A percentile compares a stretch with the other conserved stretches of the same genome.
phyloP scores from a whole-genome alignment of 2,329 filamentous ascomycete species.

The Helotiales sp. region DNA sequence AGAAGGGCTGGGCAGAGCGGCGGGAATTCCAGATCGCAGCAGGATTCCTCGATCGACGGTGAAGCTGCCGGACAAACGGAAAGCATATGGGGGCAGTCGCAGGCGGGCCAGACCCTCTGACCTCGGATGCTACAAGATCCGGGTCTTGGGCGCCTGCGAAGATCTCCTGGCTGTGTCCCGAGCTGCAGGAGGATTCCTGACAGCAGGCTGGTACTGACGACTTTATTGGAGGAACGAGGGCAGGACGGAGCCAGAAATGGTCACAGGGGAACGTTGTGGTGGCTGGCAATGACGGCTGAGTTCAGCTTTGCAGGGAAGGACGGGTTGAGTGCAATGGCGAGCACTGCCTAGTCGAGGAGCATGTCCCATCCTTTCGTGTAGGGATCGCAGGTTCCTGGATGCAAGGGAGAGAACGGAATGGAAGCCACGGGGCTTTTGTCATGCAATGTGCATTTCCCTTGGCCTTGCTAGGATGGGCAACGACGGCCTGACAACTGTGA shows the following conservation, averaged over 20 bases:
- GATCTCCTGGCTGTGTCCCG: too few species aligned
- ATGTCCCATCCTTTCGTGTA: background rate
- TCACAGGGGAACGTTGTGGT: too few species aligned
- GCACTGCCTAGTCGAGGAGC: background rate
- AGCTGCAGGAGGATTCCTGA: background rate
- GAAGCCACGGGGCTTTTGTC: background rate
- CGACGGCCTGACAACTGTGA: background rate
- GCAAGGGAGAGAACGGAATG: background rate
- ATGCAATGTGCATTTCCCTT: background rate
- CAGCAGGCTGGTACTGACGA: background rate
- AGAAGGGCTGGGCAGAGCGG: too few species aligned
- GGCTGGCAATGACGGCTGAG: too few species aligned
- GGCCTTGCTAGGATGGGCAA: too few species aligned
- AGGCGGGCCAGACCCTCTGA: background rate
- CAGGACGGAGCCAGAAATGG: too few species aligned
- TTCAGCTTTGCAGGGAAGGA: too few species aligned
- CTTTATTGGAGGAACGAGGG: background rate
- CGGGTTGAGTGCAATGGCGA: background rate
- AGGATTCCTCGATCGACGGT: too few species aligned
- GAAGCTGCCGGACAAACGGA: too few species aligned
- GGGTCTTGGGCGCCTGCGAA: background rate
- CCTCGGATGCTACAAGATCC: background rate
- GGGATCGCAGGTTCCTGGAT: background rate
- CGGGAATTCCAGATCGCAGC: too few species aligned
- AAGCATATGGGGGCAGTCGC: background rate